A percentile compares a stretch with the other conserved stretches of the same genome.
phyloP scores from a whole-genome alignment of 2,329 filamentous ascomycete species.

The Metarhizium brunneum region DNA sequence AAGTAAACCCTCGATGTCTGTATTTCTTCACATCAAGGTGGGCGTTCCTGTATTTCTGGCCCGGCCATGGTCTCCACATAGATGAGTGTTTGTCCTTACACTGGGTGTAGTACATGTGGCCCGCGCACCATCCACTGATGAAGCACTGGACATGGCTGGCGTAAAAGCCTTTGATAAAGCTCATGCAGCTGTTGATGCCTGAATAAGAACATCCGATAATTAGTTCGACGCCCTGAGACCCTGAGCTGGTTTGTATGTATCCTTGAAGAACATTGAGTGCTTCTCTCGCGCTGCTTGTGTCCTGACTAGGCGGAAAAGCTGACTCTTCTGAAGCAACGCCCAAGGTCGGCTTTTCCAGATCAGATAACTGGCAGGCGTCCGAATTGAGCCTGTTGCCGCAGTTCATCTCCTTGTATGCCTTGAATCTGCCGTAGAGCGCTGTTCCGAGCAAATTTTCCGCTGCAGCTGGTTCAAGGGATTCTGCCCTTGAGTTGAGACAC shows the following conservation, averaged over 20 bases:
- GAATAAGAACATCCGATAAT: slow-evolving; percentile 2
- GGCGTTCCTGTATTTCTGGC: neutral
- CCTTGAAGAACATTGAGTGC: slow-evolving; percentile 4
- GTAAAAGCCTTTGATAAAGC: slow-evolving; percentile 7
- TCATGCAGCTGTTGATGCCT: slow-evolving; percentile 5
- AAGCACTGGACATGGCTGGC: slow-evolving; percentile 8
- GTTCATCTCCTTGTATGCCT: too few relatives aligned
- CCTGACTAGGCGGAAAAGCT: neutral
- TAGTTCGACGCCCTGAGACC: slow-evolving; percentile 4
- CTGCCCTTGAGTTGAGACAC: neutral
- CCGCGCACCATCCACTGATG: slow-evolving; percentile 6
- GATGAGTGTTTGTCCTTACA: slow-evolving; percentile 1
- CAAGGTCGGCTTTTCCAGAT: too few relatives aligned
- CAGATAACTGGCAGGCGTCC: too few relatives aligned
- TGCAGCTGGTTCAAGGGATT: neutral
- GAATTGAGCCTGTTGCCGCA: too few relatives aligned
- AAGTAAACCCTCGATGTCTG: slow-evolving; percentile 2
- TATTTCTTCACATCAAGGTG: slow-evolving; percentile 2
- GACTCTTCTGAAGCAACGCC: too few relatives aligned
- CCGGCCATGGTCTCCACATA: slow-evolving; percentile 3
- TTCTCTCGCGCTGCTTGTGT: neutral
- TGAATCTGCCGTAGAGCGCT: too few relatives aligned
- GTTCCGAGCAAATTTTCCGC: too few relatives aligned
- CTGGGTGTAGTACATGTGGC: slow-evolving; percentile 6
- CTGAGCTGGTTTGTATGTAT: neutral